Conservation (phyloP, 352 stramenopile species). For the Saprolegnia parasitica region DNA sequence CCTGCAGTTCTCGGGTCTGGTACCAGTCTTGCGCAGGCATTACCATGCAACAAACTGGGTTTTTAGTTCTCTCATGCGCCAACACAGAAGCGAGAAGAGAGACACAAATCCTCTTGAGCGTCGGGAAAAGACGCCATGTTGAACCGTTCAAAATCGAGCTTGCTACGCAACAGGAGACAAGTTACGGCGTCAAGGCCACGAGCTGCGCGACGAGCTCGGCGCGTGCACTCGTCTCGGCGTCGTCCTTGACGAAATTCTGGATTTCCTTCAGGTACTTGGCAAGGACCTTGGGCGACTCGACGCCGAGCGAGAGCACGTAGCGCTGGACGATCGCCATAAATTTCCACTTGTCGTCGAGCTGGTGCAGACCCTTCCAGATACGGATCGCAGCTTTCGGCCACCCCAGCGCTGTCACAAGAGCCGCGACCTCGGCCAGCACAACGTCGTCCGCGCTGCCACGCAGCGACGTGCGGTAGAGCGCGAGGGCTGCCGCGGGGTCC, state of each 20-base stretch:
- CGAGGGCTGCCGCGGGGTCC: conserved; percentile 1
- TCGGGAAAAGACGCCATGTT: too few species aligned
- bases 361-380: conserved; percentile 12
- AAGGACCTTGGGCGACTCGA: conserved; percentile 8
- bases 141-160: too few species aligned
- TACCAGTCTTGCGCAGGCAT: too few species aligned
- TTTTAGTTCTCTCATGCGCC: too few species aligned
- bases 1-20: too few species aligned
- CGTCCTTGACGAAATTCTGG: not conserved
- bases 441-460: not conserved
- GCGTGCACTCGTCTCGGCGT: not conserved
- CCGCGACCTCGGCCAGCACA: conserved; percentile 14
- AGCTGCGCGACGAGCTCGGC: not conserved
- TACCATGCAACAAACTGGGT: too few species aligned
- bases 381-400: conserved; percentile 19
- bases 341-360: conserved; percentile 23
- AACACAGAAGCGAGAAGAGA: too few species aligned
- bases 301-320: not conserved
- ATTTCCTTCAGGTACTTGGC: conserved; percentile 13
- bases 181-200: not conserved
- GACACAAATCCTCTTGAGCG: too few species aligned
- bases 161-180: too few species aligned
- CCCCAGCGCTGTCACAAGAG: conserved; percentile 8
- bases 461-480: not conserved
- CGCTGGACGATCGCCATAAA: conserved; percentile 11